Evolutionary conservation across 805 yeast genomes (phyloP).

Genomic region (Zygosaccharomyces pseudorouxii): DNA sequence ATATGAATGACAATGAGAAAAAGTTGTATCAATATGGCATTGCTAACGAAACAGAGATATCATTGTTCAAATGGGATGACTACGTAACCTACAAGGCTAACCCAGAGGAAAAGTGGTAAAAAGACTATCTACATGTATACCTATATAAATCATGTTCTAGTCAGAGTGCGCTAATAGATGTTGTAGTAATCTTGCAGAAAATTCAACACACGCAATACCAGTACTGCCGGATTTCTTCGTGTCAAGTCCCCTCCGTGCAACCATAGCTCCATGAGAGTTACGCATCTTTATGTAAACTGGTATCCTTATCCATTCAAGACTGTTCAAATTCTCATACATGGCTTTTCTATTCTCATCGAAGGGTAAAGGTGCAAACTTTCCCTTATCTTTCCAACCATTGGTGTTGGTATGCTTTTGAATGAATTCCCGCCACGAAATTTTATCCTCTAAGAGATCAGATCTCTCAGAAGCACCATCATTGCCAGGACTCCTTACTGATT

Average conservation of each 20-base stretch:
- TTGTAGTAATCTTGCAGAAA: conserved; percentile 25
- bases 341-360: conserved; percentile 37
- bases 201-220: conserved; percentile 29
- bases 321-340: conserved; percentile 54
- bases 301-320: conserved; percentile 69
- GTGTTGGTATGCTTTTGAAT: conserved; percentile 24
- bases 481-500: conserved; percentile 8
- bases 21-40: conserved; percentile 50
- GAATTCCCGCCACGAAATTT: conserved; percentile 26
- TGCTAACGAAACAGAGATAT: conserved; percentile 88
- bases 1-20: conserved; percentile 36
- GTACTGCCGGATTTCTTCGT: conserved; percentile 26
- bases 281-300: conserved; percentile 66
- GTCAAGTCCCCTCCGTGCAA: conserved; percentile 63
- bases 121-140: conserved; percentile 3
- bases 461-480: conserved; percentile 7
- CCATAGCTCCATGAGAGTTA: conserved; percentile 84
- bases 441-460: conserved; percentile 7
- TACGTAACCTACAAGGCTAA: conserved; percentile 67
- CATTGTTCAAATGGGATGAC: conserved; percentile 65
- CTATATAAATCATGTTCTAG: conserved; percentile 1
- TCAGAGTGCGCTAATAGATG: conserved; percentile 17
- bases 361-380: conserved; percentile 26
- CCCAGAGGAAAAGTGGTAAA: conserved; percentile 87
- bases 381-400: conserved; percentile 15